Evolutionary conservation across 1,284 basidiomycete species (phyloP).

Genomic region (Mycena sp.): DNA sequence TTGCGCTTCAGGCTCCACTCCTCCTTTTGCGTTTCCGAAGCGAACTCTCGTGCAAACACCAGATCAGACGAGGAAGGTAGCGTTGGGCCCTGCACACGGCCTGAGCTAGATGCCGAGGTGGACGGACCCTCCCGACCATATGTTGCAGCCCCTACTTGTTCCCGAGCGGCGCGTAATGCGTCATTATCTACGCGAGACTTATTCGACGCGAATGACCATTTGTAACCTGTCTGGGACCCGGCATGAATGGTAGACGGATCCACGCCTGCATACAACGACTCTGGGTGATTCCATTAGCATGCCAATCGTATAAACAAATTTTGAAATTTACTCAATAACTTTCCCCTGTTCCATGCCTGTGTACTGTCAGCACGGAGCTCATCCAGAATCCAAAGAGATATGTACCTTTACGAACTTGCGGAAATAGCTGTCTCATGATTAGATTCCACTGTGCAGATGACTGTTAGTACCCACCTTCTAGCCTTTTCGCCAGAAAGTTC

Average conservation of each 20-base stretch:
- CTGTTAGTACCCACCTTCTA: constrained; percentile 60
- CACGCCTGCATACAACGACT: constrained; percentile 67
- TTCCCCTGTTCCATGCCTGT: constrained; percentile 81
- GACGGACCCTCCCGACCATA: constrained; percentile 46
- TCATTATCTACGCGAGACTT: constrained; percentile 62
- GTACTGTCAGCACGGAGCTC: background rate
- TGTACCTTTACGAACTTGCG: constrained; percentile 83
- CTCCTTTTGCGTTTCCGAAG: constrained; percentile 67
- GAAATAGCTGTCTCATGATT: constrained; percentile 69
- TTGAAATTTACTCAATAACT: constrained; percentile 61
- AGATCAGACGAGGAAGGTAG: constrained; percentile 74
- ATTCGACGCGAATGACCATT: constrained; percentile 66
- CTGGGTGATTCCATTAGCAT: constrained; percentile 43
- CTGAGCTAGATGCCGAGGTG: constrained; percentile 35
- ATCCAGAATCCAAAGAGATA: constrained; percentile 2
- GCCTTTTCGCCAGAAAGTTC: constrained; percentile 79
- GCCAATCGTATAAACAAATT: constrained; percentile 3
- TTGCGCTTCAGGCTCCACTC: constrained; percentile 68
- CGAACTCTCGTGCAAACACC: constrained; percentile 48
- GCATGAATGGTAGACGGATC: constrained; percentile 59
- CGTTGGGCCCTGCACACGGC: constrained; percentile 68
- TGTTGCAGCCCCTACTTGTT: constrained; percentile 69
- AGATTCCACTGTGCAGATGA: constrained; percentile 31
- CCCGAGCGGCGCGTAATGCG: constrained; percentile 65
- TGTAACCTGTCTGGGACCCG: constrained; percentile 69